Evolutionary conservation across 139 green algal species (phyloP).

Genomic region (Chlorokybus atmophyticus): DNA sequence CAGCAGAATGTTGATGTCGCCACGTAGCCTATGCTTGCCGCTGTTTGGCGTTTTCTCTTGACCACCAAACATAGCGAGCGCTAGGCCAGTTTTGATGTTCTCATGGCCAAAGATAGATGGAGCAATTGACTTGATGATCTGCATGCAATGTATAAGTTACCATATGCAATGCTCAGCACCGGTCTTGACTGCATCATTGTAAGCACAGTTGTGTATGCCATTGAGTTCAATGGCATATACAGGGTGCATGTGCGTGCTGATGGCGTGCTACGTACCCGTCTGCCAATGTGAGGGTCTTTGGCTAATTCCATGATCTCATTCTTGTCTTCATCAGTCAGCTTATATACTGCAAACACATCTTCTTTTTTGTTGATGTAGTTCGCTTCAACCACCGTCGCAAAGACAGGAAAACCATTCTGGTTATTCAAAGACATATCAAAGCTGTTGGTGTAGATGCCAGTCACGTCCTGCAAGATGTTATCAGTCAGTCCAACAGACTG

Average conservation of each 20-base stretch:
- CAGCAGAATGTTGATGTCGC: conserved; percentile 98
- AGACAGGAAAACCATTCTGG: conserved; percentile 89
- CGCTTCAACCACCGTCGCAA: conserved; percentile 84
- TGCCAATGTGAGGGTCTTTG: conserved; percentile 44
- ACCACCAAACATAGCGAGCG: conserved; percentile 87
- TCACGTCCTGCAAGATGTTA: conserved; percentile 69
- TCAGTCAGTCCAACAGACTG: too few species aligned
- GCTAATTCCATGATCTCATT: conserved; percentile 59
- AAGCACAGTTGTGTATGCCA: too few species aligned
- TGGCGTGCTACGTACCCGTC: too few species aligned
- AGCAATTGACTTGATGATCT: conserved; percentile 87
- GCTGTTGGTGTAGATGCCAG: conserved; percentile 77
- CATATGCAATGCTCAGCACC: too few species aligned
- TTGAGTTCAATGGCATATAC: too few species aligned
- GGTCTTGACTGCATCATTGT: too few species aligned
- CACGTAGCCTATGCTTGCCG: conserved; percentile 50
- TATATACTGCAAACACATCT: conserved; percentile 54
- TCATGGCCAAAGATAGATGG: conserved; percentile 96
- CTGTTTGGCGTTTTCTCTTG: conserved; percentile 52
- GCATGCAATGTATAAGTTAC: too few species aligned
- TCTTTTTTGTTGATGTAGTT: conserved; percentile 72
- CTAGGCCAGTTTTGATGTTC: conserved; percentile 90
- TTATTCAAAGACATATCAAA: conserved; percentile 81
- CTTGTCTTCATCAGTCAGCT: conserved; percentile 85
- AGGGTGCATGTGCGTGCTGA: conserved; percentile 1